Evolutionary conservation across 148 eudicot genomes (phyloP), one percentile per base, ranked within the genome.

Genomic region (Rhododendron simsii): DNA sequence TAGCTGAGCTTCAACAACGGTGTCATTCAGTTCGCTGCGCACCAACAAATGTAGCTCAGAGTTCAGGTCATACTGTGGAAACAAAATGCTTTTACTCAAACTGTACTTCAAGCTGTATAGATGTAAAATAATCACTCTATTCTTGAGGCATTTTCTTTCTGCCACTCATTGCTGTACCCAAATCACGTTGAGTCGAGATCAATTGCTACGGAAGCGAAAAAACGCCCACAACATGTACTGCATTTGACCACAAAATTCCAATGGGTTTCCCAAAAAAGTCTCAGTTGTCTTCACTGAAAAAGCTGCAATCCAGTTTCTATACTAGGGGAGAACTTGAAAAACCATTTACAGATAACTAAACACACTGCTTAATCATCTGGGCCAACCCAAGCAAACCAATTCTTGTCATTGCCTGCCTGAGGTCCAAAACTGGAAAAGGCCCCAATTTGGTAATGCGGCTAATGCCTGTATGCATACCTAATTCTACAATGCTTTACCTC

Each of bases 1-100:
- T 88, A 89, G 92, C 89, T 97, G 96, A 76, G 99, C 98, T 89
- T 97, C 99, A 85, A 94, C 95, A 87, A 97, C 98, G 30, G 98
- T 97, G 90, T 93, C 99, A 89, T 96, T 96, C 89, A 96, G 91
- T 89, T 96, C 99, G 87, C 99, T 96, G 85, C 89, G 76, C 28
- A 71, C 23, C 78, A 86, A 53, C 53, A 39, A 80, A 80, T 69
- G 48, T 4, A 81, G 73, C 50, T 61, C 81, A 48, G 81, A 86
- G 7, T 78, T 47, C 23, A 65, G 48, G 61, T 63, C 76, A 75
- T 1, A 59, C 50, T 35, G 80, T 4, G 30, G 61, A 50, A 16
- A 33, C 33, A 2, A 81, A 33, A 74, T 4, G 53, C 28, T 41
- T 75, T 41, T 75, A 37, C n/a, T 7, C 14, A 71, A 23, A 75